Conservation (phyloP, 2,329 filamentous ascomycete genomes). For the Xylaria sp. region DNA sequence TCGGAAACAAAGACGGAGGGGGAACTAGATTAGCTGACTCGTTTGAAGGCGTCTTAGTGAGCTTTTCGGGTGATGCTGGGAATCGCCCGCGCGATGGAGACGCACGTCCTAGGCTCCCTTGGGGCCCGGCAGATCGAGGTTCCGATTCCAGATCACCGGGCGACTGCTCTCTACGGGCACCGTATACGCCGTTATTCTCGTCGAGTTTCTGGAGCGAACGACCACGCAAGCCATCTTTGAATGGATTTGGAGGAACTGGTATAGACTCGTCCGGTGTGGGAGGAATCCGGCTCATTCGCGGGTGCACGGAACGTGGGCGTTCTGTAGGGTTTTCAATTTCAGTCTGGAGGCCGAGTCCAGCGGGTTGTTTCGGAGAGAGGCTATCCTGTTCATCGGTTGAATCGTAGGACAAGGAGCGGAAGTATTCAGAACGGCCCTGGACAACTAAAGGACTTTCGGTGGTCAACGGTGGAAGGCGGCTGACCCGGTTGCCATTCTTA, state of each 20-base stretch:
- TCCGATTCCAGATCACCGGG: slow-evolving; percentile 56
- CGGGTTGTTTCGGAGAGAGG: slow-evolving; percentile 41
- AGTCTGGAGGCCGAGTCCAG: slow-evolving; percentile 56
- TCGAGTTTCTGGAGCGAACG: slow-evolving; percentile 48
- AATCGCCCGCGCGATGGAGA: slow-evolving; percentile 44
- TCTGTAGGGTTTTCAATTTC: slow-evolving; percentile 61
- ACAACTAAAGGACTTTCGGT: slow-evolving; percentile 79
- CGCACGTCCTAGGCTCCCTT: slow-evolving; percentile 44
- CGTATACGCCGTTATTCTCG: slow-evolving; percentile 53
- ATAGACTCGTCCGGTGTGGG: slow-evolving; percentile 55
- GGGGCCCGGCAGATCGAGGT: slow-evolving; percentile 38
- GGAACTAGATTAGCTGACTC: slow-evolving; percentile 59
- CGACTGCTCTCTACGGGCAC: slow-evolving; percentile 63
- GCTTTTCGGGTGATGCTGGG: slow-evolving; percentile 52
- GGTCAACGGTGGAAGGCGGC: slow-evolving; percentile 81
- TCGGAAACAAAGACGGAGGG: slow-evolving; percentile 55
- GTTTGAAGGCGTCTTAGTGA: slow-evolving; percentile 50
- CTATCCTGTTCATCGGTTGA: slow-evolving; percentile 56
- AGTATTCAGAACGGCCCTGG: slow-evolving; percentile 79
- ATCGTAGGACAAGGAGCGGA: slow-evolving; percentile 74
- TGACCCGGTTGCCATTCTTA: slow-evolving; percentile 78
- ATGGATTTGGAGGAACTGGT: slow-evolving; percentile 52
- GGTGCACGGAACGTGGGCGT: slow-evolving; percentile 76
- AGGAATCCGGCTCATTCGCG: slow-evolving; percentile 70
- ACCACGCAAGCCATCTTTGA: slow-evolving; percentile 49